Percentiles rank a stretch among this genome's conserved stretches.
Conservation (phyloP, 495 filamentous ascomycete species). For the Podospora tetraspora region DNA sequence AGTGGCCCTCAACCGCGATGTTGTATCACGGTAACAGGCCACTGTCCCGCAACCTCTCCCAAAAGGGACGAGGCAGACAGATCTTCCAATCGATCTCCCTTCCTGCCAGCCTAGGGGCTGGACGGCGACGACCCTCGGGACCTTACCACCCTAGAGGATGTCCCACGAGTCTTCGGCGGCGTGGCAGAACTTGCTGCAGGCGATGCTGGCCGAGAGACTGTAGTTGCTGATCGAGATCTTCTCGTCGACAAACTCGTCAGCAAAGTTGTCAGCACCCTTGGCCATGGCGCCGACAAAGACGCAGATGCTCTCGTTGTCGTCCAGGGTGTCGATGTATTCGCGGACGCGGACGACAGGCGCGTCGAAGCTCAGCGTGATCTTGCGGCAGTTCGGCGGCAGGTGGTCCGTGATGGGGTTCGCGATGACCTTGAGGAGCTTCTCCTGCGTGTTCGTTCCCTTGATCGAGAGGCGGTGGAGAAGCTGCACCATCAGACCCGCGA, state of each 20-base stretch:
- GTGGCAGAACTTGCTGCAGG: conserved; percentile 98
- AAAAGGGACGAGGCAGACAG: conserved; percentile 24
- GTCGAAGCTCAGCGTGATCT: conserved; percentile 92
- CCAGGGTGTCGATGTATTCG: conserved; percentile 78
- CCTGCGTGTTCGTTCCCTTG: conserved; percentile 88
- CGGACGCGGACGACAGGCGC: conserved; percentile 76
- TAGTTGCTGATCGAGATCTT: conserved; percentile 97
- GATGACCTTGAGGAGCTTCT: conserved; percentile 96
- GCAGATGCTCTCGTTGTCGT: conserved; percentile 82
- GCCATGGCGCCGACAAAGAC: conserved; percentile 99
- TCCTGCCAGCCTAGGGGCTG: conserved; percentile 10
- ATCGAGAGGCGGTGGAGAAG: conserved; percentile 95
- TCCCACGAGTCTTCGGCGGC: conserved; percentile 96
- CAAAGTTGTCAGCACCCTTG: conserved; percentile 92
- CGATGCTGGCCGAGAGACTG: conserved; percentile 92
- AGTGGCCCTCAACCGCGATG: conserved; percentile 37
- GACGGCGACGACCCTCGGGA: background rate
- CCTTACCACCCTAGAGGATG: conserved; percentile 56
- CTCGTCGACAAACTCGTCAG: conserved; percentile 90
- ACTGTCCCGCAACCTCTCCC: conserved; percentile 27
- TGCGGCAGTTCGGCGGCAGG: conserved; percentile 92
- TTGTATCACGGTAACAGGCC: conserved; percentile 44
- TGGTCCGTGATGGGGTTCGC: conserved; percentile 97
- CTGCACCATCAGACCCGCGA: conserved; percentile 97
- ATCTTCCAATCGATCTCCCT: conserved; percentile 30